These are phyloP conservation scores for Lactarius akahatsu DNA, from an alignment of 768 basidiomycete genomes.

Conservation along the genomic window DNA sequence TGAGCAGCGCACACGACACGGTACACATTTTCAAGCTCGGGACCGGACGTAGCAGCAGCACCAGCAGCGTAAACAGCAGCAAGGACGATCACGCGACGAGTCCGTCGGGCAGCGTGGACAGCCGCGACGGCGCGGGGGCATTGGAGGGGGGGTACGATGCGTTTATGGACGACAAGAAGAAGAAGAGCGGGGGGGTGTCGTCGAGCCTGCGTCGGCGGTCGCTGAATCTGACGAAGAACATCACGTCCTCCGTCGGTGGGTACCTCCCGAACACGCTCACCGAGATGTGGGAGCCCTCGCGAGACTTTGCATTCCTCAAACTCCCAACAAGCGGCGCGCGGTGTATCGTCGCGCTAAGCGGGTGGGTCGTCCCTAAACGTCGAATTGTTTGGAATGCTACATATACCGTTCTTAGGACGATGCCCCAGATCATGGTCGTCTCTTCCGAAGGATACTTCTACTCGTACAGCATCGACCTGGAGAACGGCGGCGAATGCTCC, in stretches of 20 bases:
- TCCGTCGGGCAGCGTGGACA: conserved; percentile 65
- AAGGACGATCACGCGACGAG: conserved; percentile 45
- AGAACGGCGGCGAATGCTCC: conserved; percentile 93
- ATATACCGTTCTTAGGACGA: conserved; percentile 52
- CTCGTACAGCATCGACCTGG: conserved; percentile 92
- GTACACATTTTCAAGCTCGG: conserved; percentile 95
- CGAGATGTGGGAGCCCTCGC: conserved; percentile 95
- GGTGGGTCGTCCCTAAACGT: conserved; percentile 45
- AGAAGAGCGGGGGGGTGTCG: conserved; percentile 49
- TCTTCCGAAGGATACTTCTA: conserved; percentile 96
- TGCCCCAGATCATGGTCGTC: conserved; percentile 96
- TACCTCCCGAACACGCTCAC: conserved; percentile 87
- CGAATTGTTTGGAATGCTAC: background rate
- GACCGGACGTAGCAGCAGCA: conserved; percentile 32
- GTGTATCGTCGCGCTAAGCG: conserved; percentile 85
- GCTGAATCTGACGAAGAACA: conserved; percentile 67
- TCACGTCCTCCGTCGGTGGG: conserved; percentile 78
- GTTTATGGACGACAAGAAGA: conserved; percentile 75
- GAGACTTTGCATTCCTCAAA: conserved; percentile 91
- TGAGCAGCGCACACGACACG: conserved; percentile 89
- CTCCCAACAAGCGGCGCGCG: conserved; percentile 75
- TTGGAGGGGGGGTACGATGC: conserved; percentile 83
- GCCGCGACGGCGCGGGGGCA: conserved; percentile 55
- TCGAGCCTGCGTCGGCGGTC: conserved; percentile 67
- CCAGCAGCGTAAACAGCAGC: conserved; percentile 22